Evolutionary conservation across 2,329 filamentous ascomycete genomes (phyloP).

Genomic region (Zymoseptoria tritici): DNA sequence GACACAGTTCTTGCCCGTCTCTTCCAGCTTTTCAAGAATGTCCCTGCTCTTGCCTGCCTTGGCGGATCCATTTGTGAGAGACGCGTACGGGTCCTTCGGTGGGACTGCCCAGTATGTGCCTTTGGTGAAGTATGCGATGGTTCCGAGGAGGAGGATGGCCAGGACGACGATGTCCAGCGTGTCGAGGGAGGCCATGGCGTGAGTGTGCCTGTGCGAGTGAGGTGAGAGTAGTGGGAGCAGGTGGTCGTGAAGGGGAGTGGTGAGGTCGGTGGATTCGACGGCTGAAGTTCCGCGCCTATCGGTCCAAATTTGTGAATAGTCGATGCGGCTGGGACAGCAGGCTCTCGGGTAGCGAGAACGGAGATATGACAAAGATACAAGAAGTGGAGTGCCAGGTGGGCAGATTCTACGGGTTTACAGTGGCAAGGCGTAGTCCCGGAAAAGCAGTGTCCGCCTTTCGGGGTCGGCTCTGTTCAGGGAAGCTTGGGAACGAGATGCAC

Average conservation of each 20-base stretch:
- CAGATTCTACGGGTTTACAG: not conserved
- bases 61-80: constrained; percentile 58
- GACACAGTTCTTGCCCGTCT: constrained; percentile 92
- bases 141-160: constrained; percentile 73
- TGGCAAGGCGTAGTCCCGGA: too few relatives aligned
- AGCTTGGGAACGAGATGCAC: not conserved
- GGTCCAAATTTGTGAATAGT: not conserved
- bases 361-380: not conserved
- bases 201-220: not conserved
- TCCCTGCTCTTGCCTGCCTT: constrained; percentile 83
- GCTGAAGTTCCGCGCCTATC: not conserved
- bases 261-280: not conserved
- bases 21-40: constrained; percentile 92
- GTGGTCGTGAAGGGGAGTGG: not conserved
- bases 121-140: constrained; percentile 94
- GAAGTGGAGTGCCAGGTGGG: not conserved
- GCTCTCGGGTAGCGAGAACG: too few relatives aligned
- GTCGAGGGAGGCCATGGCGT: constrained; percentile 85
- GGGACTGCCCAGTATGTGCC: constrained; percentile 84
- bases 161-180: constrained; percentile 93
- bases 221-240: not conserved
- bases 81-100: constrained; percentile 76
- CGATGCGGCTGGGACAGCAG: too few relatives aligned
- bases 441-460: not conserved
- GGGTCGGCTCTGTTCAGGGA: not conserved